These are phyloP conservation scores for Pachysolen tannophilus DNA, from an alignment of 805 yeast genomes.

Conservation along the genomic window DNA sequence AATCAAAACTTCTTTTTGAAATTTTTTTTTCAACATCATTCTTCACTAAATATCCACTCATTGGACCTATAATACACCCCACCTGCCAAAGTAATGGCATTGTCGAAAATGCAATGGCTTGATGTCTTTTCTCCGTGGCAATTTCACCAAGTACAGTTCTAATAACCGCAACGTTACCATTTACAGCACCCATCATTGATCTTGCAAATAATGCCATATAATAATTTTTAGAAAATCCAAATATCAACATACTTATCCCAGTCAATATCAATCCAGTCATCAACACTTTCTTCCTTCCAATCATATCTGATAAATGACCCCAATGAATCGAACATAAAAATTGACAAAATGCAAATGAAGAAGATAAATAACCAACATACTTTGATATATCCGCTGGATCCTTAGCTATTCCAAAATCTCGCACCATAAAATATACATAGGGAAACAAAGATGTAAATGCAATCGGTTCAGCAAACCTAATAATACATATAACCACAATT, in stretches of 20 bases:
- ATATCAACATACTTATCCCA: conserved; percentile 33
- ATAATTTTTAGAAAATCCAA: conserved; percentile 48
- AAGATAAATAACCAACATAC: conserved; percentile 55
- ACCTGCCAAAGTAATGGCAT: conserved; percentile 56
- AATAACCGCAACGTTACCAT: conserved; percentile 60
- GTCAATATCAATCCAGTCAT: conserved; percentile 47
- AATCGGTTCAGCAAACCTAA: conserved; percentile 54
- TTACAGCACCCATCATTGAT: conserved; percentile 45
- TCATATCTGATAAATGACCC: conserved; percentile 46
- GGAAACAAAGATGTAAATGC: conserved; percentile 61
- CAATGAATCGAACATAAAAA: conserved; percentile 50
- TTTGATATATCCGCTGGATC: conserved; percentile 45
- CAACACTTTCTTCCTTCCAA: conserved; percentile 51
- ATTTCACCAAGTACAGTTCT: conserved; percentile 57
- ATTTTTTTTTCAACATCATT: not conserved
- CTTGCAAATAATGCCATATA: conserved; percentile 47
- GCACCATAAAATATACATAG: conserved; percentile 54
- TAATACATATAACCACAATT: conserved; percentile 28
- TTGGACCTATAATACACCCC: conserved; percentile 55
- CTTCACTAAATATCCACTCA: conserved; percentile 13
- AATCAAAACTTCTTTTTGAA: not conserved
- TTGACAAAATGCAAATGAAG: conserved; percentile 57
- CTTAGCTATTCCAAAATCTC: conserved; percentile 44
- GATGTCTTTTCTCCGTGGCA: conserved; percentile 48
- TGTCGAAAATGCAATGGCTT: conserved; percentile 54